phyloP scores from a whole-genome alignment of 306 rosid species.

The Inga laurina region DNA sequence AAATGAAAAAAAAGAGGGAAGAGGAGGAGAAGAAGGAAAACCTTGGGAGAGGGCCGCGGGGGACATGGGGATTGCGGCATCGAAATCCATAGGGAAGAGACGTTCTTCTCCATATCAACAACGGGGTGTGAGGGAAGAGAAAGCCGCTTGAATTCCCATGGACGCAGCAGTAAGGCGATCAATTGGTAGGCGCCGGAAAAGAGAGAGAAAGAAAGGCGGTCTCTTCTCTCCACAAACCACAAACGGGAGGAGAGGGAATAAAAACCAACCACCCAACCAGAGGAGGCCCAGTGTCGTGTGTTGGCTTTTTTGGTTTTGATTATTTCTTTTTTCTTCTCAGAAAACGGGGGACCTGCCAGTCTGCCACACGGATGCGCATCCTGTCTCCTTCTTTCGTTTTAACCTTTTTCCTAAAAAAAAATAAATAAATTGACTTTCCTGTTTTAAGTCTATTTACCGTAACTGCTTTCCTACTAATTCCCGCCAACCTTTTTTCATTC shows the following conservation, averaged over 20 bases:
- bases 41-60: constrained; percentile 57
- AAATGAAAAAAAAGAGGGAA: neutral
- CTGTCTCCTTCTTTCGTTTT: neutral
- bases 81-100: constrained; percentile 65
- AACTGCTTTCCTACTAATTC: neutral
- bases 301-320: neutral
- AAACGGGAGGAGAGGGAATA: constrained; percentile 73
- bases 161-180: constrained; percentile 27
- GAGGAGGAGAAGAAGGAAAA: constrained; percentile 1
- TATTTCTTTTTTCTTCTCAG: neutral
- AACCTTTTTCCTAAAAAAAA: neutral
- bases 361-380: neutral
- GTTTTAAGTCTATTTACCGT: neutral
- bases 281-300: constrained; percentile 9
- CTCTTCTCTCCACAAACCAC: constrained; percentile 98
- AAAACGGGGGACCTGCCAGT: neutral
- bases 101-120: constrained; percentile 43
- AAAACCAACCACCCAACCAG: constrained; percentile 71
- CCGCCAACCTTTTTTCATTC: neutral
- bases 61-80: constrained; percentile 74
- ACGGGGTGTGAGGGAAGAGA: constrained; percentile 33
- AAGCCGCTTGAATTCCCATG: constrained; percentile 46
- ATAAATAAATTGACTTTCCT: neutral
- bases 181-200: neutral
- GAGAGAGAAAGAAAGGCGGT: constrained; percentile 38